A percentile compares a stretch with the other conserved stretches of the same genome.
phyloP scores from a whole-genome alignment of 352 stramenopile species.

The Phytophthora pseudosyringae region DNA sequence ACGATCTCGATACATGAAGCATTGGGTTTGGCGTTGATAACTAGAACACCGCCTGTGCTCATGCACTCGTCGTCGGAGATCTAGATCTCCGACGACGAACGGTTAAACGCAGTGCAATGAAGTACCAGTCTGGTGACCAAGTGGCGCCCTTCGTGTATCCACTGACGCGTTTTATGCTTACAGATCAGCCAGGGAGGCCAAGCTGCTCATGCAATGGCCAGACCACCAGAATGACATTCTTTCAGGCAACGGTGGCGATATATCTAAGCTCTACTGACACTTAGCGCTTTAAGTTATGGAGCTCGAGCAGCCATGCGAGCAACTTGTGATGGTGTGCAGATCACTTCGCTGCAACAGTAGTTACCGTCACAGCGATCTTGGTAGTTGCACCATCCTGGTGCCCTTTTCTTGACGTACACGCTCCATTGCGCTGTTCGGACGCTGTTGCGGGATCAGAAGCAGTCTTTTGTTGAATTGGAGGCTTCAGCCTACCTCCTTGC shows the following conservation, averaged over 20 bases:
- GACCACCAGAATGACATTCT: neutral
- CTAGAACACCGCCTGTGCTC: no score
- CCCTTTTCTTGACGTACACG: slow-evolving; percentile 14
- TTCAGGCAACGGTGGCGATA: neutral
- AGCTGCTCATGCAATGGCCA: neutral
- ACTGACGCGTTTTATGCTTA: slow-evolving; percentile 29
- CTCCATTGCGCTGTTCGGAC: slow-evolving; percentile 13
- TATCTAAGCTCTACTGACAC: no score
- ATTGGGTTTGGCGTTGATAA: no score
- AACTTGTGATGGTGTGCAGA: no score
- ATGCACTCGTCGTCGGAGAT: no score
- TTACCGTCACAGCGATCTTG: no score
- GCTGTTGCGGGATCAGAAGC: slow-evolving; percentile 25
- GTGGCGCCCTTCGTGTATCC: slow-evolving; percentile 23
- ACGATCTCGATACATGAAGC: no score
- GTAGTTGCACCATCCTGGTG: neutral
- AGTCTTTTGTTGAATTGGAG: slow-evolving; percentile 13
- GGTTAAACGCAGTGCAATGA: slow-evolving; percentile 11
- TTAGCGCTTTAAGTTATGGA: no score
- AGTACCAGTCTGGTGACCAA: no score
- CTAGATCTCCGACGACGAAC: neutral
- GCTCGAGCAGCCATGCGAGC: no score
- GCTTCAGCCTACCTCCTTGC: neutral
- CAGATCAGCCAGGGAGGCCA: slow-evolving; percentile 18
- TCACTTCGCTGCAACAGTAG: no score